phyloP scores from a whole-genome alignment of 2,329 filamentous ascomycete species.

The Fusarium sp. region DNA sequence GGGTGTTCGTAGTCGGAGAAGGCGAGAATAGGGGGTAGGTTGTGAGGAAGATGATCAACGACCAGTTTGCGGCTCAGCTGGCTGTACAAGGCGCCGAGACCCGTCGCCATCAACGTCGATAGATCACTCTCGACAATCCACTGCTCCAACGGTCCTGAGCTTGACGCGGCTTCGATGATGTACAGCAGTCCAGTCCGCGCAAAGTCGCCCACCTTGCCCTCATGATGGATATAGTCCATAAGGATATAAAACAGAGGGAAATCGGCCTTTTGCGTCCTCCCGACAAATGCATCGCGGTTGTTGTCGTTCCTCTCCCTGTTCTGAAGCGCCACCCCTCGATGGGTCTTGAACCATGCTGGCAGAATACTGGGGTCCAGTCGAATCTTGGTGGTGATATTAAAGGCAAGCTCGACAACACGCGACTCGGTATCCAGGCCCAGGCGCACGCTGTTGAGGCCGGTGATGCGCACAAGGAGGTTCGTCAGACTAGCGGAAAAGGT shows the following conservation, averaged over 20 bases:
- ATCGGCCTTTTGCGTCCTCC: slow-evolving; percentile 86
- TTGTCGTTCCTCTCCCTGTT: slow-evolving; percentile 56
- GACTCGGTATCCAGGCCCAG: slow-evolving; percentile 84
- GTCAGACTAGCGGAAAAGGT: slow-evolving; percentile 88
- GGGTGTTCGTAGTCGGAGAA: slow-evolving; percentile 89
- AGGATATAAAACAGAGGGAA: slow-evolving; percentile 96
- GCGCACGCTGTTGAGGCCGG: slow-evolving; percentile 76
- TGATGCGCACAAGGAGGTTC: slow-evolving; percentile 82
- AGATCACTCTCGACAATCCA: slow-evolving; percentile 98
- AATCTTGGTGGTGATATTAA: slow-evolving; percentile 97
- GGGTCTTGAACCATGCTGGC: slow-evolving; percentile 86
- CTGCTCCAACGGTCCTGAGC: slow-evolving; percentile 82
- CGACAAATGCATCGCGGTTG: slow-evolving; percentile 82
- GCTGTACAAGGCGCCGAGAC: slow-evolving; percentile 79
- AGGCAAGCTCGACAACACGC: slow-evolving; percentile 89
- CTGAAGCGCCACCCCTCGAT: slow-evolving; percentile 40
- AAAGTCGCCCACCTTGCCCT: slow-evolving; percentile 94
- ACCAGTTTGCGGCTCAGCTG: slow-evolving; percentile 80
- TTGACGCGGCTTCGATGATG: slow-evolving; percentile 91
- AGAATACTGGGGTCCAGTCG: slow-evolving; percentile 86
- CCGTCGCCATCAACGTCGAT: slow-evolving; percentile 96
- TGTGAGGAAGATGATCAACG: slow-evolving; percentile 77
- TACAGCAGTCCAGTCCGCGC: slow-evolving; percentile 93
- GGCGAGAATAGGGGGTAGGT: slow-evolving; percentile 82
- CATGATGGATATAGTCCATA: slow-evolving; percentile 96